Base-by-base conservation (phyloP, 345 rosid species). In the Nephelium lappaceum region DNA sequence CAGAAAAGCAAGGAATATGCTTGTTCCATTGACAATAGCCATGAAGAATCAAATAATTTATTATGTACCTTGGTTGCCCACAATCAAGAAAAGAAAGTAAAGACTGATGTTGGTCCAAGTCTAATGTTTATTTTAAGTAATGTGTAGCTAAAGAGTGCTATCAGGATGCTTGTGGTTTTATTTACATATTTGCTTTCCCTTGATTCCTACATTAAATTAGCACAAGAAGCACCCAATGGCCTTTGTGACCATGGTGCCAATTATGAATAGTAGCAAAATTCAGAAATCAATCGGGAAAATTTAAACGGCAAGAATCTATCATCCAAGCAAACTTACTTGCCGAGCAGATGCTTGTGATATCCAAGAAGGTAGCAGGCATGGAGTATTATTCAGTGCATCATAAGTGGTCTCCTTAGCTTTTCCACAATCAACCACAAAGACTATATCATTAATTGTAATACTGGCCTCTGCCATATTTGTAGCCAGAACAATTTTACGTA, bases 391-490 rank as follows among this genome's bases (percentile, higher is more conserved):
- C 86, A 96, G 82, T 77, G 98, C 99, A 86, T 96, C 99, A 82
- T 96, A 96, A n/a, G 97, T 91, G 68, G 99, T 96, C 87, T 96
- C 99, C 88, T 96, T 96, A 10, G 98, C 99, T 84, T 96, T 96
- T 72, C 99, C 99, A 84, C 98, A 94, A 78, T 96, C 99, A 77
- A 96, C 90, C 45, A 96, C 99, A 82, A 91, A 96, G 80, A 96
- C 99, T 70, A 94, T 64, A 81, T 96, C 98, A 67, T 94, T 94
- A 83, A 96, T 94, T 68, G 99, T 96, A 74, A 96, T 96, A 81
- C 99, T 94, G 58, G 99, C 98, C 84, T 96, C 99, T 10, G 98
- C 98, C 99, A 96, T 96, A 86, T 94, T 96, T 74, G 99, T 94
- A 67, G 99, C 98, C 77, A 96, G 94, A 75, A 94, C 86, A 80